These are phyloP conservation scores for Fusarium pininemorale DNA, from an alignment of 2,329 filamentous ascomycete genomes.

Conservation along the genomic window DNA sequence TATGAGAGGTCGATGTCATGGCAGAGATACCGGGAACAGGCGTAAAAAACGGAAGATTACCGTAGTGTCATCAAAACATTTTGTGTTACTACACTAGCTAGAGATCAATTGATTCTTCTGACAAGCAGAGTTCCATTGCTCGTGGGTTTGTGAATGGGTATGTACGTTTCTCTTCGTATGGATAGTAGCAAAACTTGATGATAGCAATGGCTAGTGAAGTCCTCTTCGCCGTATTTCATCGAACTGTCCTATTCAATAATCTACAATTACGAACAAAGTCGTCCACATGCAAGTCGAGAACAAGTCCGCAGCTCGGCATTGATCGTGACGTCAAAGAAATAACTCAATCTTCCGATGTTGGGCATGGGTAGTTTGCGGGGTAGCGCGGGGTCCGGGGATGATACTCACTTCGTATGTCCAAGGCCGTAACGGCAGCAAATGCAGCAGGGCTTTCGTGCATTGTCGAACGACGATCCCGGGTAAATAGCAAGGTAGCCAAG, in stretches of 20 bases:
- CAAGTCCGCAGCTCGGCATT: not conserved
- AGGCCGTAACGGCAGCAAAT: not conserved
- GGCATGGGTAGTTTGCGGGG: not conserved
- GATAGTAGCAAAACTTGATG: not conserved
- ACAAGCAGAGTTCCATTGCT: not conserved
- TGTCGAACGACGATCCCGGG: not conserved
- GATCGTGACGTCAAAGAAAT: not conserved
- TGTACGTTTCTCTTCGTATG: no score
- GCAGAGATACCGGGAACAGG: not conserved
- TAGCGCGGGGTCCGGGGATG: conserved; percentile 1
- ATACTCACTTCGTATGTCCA: not conserved
- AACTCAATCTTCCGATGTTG: not conserved
- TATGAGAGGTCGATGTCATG: not conserved
- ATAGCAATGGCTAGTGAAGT: no score
- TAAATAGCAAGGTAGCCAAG: not conserved
- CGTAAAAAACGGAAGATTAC: not conserved
- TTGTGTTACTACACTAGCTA: not conserved
- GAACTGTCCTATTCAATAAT: not conserved
- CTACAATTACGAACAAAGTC: not conserved
- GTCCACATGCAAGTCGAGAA: not conserved
- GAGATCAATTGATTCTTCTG: not conserved
- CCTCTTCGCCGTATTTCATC: fast-evolving
- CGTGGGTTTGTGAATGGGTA: not conserved
- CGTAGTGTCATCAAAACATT: no score
- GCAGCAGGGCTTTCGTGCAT: not conserved